These are phyloP conservation scores for Ascochyta koolunga DNA, from an alignment of 2,329 filamentous ascomycete genomes.

Conservation along the genomic window DNA sequence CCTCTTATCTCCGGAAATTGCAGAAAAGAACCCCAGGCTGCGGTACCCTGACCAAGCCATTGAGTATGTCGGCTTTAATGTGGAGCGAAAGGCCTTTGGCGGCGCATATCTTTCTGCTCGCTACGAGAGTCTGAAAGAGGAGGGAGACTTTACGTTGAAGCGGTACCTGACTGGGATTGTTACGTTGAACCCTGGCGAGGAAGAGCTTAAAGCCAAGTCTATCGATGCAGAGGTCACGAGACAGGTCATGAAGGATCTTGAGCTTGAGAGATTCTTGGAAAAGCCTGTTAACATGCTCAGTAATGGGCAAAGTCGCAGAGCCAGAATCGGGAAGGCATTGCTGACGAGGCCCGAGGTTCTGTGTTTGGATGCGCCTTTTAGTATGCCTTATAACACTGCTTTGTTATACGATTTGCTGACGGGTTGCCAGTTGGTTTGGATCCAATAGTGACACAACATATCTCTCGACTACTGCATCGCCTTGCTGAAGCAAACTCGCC, in stretches of 20 bases:
- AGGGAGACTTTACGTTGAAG: constrained; percentile 81
- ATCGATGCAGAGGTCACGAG: constrained; percentile 59
- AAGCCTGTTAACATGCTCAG: constrained; percentile 89
- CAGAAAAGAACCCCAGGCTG: constrained; percentile 57
- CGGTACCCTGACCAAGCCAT: constrained; percentile 71
- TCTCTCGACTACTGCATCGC: constrained; percentile 73
- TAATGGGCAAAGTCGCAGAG: constrained; percentile 88
- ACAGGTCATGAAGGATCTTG: constrained; percentile 72
- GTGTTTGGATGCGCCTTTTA: constrained; percentile 87
- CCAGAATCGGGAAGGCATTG: constrained; percentile 85
- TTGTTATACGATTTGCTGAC: not conserved
- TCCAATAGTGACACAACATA: constrained; percentile 73
- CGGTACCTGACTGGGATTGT: constrained; percentile 85
- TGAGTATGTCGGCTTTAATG: constrained; percentile 89
- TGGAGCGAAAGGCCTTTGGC: constrained; percentile 65
- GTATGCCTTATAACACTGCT: constrained; percentile 44
- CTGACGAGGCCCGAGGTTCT: constrained; percentile 79
- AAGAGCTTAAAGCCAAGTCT: constrained; percentile 51
- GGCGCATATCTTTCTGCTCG: constrained; percentile 83
- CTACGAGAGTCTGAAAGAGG: constrained; percentile 87
- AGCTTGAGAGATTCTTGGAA: constrained; percentile 70
- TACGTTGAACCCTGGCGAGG: constrained; percentile 74
- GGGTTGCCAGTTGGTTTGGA: constrained; percentile 76
- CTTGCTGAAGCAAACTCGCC: constrained; percentile 72
- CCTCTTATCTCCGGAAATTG: constrained; percentile 68